Evolutionary conservation across 2,329 filamentous ascomycete genomes (phyloP).

Genomic region (Pyricularia grisea): DNA sequence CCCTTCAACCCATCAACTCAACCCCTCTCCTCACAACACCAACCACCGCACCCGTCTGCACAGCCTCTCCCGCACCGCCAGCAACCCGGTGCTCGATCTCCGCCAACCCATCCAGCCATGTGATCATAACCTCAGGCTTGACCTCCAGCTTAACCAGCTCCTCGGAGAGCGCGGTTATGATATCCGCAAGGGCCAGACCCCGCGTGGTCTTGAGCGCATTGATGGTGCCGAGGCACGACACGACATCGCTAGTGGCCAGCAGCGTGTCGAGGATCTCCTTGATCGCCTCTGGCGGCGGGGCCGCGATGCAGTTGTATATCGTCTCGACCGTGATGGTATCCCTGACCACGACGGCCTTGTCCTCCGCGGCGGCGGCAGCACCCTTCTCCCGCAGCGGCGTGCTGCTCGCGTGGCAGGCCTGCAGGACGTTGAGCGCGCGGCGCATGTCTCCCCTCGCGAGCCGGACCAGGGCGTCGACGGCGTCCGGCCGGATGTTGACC

Average conservation of each 20-base stretch:
- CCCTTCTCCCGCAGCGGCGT: conserved; percentile 57
- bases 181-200: conserved; percentile 86
- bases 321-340: conserved; percentile 81
- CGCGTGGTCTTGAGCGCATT: conserved; percentile 79
- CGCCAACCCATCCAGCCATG: conserved; percentile 84
- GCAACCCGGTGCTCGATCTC: conserved; percentile 89
- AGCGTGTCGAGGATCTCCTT: conserved; percentile 75
- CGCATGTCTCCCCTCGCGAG: conserved; percentile 96
- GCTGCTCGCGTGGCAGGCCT: conserved; percentile 92
- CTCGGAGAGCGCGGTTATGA: conserved; percentile 77
- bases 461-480: conserved; percentile 72
- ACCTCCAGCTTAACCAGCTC: conserved; percentile 78
- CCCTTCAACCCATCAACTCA: conserved; percentile 46
- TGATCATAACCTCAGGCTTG: conserved; percentile 74
- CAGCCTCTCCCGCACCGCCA: conserved; percentile 73
- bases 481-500: conserved; percentile 73
- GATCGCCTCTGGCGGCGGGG: conserved; percentile 84
- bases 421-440: conserved; percentile 84
- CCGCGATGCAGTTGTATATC: conserved; percentile 96
- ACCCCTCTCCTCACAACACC: conserved; percentile 82
- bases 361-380: conserved; percentile 25
- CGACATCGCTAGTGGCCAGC: conserved; percentile 77
- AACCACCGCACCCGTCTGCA: conserved; percentile 90
- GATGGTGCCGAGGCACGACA: conserved; percentile 78
- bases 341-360: conserved; percentile 42